Evolutionary conservation across 2,329 filamentous ascomycete species (phyloP), one percentile per base, ranked within the genome.

Genomic region (Fusarium dlaminii): DNA sequence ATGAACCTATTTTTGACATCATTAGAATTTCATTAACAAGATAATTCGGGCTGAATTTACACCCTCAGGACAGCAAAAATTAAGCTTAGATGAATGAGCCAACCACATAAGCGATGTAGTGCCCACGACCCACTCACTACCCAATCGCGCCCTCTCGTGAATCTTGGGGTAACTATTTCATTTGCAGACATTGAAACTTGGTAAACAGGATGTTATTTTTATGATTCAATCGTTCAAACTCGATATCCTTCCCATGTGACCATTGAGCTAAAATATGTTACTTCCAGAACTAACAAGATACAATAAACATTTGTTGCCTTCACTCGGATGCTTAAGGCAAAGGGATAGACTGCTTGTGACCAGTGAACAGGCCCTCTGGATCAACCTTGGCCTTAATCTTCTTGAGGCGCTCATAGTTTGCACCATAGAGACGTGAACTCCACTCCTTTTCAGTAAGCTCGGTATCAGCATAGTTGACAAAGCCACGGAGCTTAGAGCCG

Each of bases 391-490:
- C 64, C 55, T 78, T 78, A 24, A 78, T 74, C 57, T 76, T 36
- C 67, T 75, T 73, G 6, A 78, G 54, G 4, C 66, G 63, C 15
- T 68, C 51, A 45, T 68, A 78, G 64, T 78, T 78, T 8, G 45
- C 63, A 5, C 58, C 76, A 30, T 78, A 77, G 0, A 77, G 63
- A 34, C 76, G 76, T 17, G 76, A 77, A 18, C 71, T 77, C 76
- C 75, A 77, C 20, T 78, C 76, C 29, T 57, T 14, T 34, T 76
- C 69, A 8, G 39, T 74, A 17, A 78, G 61, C 43, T 78, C 76
- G 2, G 73, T 72, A 24, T 78, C 76, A 14, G 76, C 76, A 56
- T 78, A 78, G 73, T 78, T 78, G 42, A 78, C 73, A 8, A 78
- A 78, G 0, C 76, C 76, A 5, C 76, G 76, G 22, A 78, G 75